Percentiles rank a stretch among this genome's conserved stretches.
Evolutionary conservation across 768 basidiomycete species (phyloP).

Genomic region (Psilocybe cubensis): DNA sequence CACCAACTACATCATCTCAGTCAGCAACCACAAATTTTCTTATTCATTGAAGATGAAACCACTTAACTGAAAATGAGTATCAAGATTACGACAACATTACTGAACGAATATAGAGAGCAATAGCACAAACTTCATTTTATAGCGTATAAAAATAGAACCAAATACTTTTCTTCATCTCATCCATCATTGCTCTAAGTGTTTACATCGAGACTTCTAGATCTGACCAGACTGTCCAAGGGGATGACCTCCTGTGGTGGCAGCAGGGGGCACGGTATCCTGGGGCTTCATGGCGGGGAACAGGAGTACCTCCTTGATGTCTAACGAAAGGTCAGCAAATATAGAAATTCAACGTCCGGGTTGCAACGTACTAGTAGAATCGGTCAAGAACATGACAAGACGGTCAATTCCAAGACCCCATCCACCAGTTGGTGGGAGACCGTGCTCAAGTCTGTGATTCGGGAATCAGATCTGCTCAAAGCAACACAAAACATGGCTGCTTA

Average conservation of each 20-base stretch:
- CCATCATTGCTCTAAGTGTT: neutral
- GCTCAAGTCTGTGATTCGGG: slow-evolving; percentile 72
- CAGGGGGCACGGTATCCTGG: slow-evolving; percentile 42
- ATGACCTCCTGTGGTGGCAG: slow-evolving; percentile 26
- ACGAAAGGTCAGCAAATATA: neutral
- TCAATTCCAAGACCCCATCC: slow-evolving; percentile 98
- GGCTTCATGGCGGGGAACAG: slow-evolving; percentile 99
- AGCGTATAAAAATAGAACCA: neutral
- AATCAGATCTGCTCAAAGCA: too few relatives aligned
- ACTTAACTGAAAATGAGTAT: too few relatives aligned
- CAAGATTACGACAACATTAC: too few relatives aligned
- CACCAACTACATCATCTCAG: too few relatives aligned
- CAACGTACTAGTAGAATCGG: slow-evolving; percentile 86
- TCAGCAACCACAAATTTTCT: too few relatives aligned
- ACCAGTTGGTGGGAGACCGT: slow-evolving; percentile 96
- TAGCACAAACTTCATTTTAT: neutral
- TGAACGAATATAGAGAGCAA: neutral
- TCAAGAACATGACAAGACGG: slow-evolving; percentile 97
- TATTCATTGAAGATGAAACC: too few relatives aligned
- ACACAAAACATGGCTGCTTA: slow-evolving; percentile 43
- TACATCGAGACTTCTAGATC: slow-evolving; percentile 18
- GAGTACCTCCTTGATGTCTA: slow-evolving; percentile 96
- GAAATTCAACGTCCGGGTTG: slow-evolving; percentile 7
- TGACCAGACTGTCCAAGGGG: slow-evolving; percentile 36
- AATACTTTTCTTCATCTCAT: neutral